phyloP scores from a whole-genome alignment of 306 rosid species.

The Amphicarpaea edgeworthii region DNA sequence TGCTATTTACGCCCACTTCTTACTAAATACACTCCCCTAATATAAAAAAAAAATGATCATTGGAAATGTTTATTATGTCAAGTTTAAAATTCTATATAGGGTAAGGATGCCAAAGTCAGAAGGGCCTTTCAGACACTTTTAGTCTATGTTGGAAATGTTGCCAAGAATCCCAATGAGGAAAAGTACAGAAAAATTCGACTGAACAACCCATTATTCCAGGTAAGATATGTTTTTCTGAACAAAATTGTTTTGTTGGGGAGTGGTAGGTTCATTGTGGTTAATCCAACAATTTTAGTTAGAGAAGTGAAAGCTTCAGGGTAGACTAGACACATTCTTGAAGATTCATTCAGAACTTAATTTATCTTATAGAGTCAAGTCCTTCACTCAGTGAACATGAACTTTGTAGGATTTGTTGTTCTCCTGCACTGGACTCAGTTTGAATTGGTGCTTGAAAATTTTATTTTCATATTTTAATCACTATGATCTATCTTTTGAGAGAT shows the following conservation, averaged over 20 bases:
- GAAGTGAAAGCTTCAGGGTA: background rate
- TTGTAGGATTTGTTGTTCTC: background rate
- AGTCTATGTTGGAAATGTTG: conserved; percentile 77
- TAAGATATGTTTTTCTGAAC: conserved; percentile 28
- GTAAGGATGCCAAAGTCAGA: conserved; percentile 67
- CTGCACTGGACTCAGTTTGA: background rate
- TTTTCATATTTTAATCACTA: background rate
- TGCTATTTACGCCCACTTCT: too few relatives aligned
- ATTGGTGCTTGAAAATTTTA: background rate
- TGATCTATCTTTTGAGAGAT: background rate
- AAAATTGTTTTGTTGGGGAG: background rate
- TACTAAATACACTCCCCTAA: too few relatives aligned
- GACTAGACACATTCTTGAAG: background rate
- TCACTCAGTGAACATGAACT: background rate
- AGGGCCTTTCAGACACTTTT: conserved; percentile 75
- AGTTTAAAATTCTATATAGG: conserved; percentile 50
- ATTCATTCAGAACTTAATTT: background rate
- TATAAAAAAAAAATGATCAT: too few relatives aligned
- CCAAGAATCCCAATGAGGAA: conserved; percentile 75
- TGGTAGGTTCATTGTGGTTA: background rate
- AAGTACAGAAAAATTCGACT: conserved; percentile 80
- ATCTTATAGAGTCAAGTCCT: background rate
- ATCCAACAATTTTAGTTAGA: background rate
- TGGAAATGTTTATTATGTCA: background rate
- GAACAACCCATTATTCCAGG: conserved; percentile 74